phyloP scores from a whole-genome alignment of 257 asterid genomes.

The Linaria vulgaris region DNA sequence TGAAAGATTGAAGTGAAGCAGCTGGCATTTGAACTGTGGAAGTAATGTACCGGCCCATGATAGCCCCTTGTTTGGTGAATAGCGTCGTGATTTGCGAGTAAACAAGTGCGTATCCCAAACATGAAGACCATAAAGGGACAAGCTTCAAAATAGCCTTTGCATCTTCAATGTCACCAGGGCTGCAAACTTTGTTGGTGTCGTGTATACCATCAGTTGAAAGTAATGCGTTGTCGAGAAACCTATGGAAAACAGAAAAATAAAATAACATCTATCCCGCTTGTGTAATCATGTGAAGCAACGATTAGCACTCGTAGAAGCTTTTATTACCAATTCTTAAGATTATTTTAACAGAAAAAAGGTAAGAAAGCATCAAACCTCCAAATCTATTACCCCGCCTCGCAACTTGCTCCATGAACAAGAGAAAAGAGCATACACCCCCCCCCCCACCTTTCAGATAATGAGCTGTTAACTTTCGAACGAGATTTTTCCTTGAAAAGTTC shows the following conservation, averaged over 20 bases:
- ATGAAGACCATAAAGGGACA: slow-evolving; percentile 19
- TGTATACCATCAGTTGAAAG: not conserved
- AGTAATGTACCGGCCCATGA: slow-evolving; percentile 17
- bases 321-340: too few species aligned
- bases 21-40: slow-evolving; percentile 12
- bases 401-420: too few species aligned
- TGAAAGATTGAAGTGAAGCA: slow-evolving; percentile 14
- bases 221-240: slow-evolving; percentile 16
- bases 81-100: slow-evolving; percentile 9
- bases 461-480: too few species aligned
- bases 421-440: too few species aligned
- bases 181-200: not conserved
- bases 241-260: not conserved
- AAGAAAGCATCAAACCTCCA: too few species aligned
- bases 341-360: too few species aligned
- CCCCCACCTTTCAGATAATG: too few species aligned
- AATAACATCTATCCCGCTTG: not conserved
- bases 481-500: too few species aligned
- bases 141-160: slow-evolving; percentile 24
- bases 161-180: slow-evolving; percentile 18
- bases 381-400: too few species aligned
- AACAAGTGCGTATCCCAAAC: slow-evolving; percentile 14
- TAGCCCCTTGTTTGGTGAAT: slow-evolving; percentile 25
- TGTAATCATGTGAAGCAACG: not conserved
- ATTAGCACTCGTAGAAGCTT: not conserved